phyloP scores from a whole-genome alignment of 441 rosid species.

The Adansonia gregorii region DNA sequence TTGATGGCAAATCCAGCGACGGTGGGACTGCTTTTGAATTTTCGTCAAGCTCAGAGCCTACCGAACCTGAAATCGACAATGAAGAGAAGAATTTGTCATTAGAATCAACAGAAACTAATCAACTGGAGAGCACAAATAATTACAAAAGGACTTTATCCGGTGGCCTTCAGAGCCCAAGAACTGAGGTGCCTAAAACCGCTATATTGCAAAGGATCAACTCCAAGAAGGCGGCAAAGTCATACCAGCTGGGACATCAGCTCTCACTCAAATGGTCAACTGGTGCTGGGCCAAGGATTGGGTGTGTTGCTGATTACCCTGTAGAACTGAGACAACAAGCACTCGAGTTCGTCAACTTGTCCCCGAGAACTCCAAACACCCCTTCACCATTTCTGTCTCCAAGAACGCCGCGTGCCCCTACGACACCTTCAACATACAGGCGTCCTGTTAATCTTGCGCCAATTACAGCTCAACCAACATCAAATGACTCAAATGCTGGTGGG shows the following conservation, averaged over 20 bases:
- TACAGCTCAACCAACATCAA: slow-evolving; percentile 14
- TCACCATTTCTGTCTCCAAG: slow-evolving; percentile 37
- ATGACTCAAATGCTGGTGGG: slow-evolving; percentile 3
- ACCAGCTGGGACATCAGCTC: slow-evolving; percentile 80
- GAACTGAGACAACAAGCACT: slow-evolving; percentile 78
- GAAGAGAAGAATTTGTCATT: slow-evolving; percentile 32
- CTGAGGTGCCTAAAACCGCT: slow-evolving; percentile 59
- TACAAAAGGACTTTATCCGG: slow-evolving; percentile 83
- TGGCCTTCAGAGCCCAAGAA: slow-evolving; percentile 72
- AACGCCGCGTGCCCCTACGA: slow-evolving; percentile 25
- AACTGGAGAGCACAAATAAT: slow-evolving; percentile 31
- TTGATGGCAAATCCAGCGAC: slow-evolving; percentile 37
- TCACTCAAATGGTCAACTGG: slow-evolving; percentile 89
- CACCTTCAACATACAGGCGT: slow-evolving; percentile 30
- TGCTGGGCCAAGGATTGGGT: slow-evolving; percentile 93
- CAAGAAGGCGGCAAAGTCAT: slow-evolving; percentile 70
- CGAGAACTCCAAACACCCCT: slow-evolving; percentile 52
- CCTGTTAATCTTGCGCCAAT: not conserved
- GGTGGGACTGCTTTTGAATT: slow-evolving; percentile 14
- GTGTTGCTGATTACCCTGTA: slow-evolving; percentile 85
- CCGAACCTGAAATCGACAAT: slow-evolving; percentile 29
- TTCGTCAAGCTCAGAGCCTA: slow-evolving; percentile 22
- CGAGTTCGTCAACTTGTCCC: slow-evolving; percentile 82
- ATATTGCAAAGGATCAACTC: slow-evolving; percentile 86
- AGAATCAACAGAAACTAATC: slow-evolving; percentile 35